Percentiles rank a stretch among this genome's conserved stretches.
These are phyloP conservation scores for Fusarium agapanthi DNA, from an alignment of 2,329 filamentous ascomycete genomes.

Conservation along the genomic window DNA sequence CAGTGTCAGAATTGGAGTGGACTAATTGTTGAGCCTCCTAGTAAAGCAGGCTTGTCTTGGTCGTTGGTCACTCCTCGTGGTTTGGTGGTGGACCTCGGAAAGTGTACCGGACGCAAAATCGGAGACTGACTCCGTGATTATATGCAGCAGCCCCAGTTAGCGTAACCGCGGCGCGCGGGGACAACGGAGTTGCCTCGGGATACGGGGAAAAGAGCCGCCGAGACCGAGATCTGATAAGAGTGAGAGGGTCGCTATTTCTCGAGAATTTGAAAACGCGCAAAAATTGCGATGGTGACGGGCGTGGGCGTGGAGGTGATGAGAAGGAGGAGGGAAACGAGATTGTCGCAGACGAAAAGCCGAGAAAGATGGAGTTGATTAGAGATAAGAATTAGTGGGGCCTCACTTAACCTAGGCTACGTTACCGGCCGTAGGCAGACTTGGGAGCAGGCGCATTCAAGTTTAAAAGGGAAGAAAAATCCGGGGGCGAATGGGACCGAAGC, in stretches of 20 bases:
- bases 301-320: constrained; percentile 6
- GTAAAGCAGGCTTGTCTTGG: constrained; percentile 1
- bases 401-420: constrained; percentile 1
- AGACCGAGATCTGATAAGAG: not conserved
- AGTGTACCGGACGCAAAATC: constrained; percentile 34
- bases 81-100: constrained; percentile 33
- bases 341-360: constrained; percentile 18
- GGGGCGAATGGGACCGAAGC: constrained; percentile 35
- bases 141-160: constrained; percentile 35
- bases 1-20: constrained; percentile 8
- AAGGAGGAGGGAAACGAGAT: not conserved
- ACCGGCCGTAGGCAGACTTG: not conserved
- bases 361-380: constrained; percentile 30
- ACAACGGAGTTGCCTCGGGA: constrained; percentile 36
- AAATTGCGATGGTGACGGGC: constrained; percentile 1
- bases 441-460: constrained; percentile 12
- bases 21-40: constrained; percentile 13
- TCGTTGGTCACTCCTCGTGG: constrained; percentile 26
- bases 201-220: constrained; percentile 15
- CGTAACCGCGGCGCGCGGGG: constrained; percentile 31
- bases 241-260: not conserved
- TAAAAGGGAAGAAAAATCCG: constrained; percentile 43
- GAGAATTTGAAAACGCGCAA: not conserved
- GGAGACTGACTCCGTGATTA: constrained; percentile 34
- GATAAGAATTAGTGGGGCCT: constrained; percentile 26